A percentile compares a stretch with the other conserved stretches of the same genome.
phyloP scores from a whole-genome alignment of 2,329 filamentous ascomycete genomes.

The Sporothrix inflata region DNA sequence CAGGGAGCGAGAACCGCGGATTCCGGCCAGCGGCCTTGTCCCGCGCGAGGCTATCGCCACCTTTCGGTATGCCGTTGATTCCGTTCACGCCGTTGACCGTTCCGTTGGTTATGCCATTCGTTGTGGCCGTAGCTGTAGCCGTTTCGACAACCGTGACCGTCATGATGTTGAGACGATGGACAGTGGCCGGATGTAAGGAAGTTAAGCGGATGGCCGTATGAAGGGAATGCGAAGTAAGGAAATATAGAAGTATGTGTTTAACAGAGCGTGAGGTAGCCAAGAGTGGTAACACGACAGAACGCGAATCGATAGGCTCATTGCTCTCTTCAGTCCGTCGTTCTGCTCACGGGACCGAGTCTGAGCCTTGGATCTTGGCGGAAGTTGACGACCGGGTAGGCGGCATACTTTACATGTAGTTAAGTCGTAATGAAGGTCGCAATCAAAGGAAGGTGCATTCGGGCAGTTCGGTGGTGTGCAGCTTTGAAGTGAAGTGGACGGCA shows the following conservation, averaged over 20 bases:
- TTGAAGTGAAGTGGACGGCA: no score
- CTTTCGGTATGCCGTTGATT: neutral
- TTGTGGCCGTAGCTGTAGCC: neutral
- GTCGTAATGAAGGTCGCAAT: neutral
- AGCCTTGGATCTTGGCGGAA: neutral
- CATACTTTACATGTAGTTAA: constrained; percentile 9
- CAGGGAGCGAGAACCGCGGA: constrained; percentile 7
- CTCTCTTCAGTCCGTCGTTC: neutral
- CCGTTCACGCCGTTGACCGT: neutral
- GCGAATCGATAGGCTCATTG: neutral
- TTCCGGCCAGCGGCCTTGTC: constrained; percentile 13
- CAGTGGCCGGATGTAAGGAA: no score
- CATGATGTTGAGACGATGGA: no score
- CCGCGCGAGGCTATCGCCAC: neutral
- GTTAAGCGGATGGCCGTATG: no score
- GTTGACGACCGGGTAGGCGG: constrained; percentile 8
- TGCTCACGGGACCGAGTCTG: neutral
- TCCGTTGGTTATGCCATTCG: neutral
- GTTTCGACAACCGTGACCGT: neutral
- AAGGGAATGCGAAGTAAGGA: no score
- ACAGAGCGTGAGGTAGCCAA: neutral
- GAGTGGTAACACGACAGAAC: neutral
- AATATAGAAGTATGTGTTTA: no score
- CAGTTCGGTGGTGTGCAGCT: neutral
- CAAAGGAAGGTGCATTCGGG: neutral